Base-by-base conservation (phyloP, 2,329 filamentous ascomycete species). In the Botryosphaeria dothidea region DNA sequence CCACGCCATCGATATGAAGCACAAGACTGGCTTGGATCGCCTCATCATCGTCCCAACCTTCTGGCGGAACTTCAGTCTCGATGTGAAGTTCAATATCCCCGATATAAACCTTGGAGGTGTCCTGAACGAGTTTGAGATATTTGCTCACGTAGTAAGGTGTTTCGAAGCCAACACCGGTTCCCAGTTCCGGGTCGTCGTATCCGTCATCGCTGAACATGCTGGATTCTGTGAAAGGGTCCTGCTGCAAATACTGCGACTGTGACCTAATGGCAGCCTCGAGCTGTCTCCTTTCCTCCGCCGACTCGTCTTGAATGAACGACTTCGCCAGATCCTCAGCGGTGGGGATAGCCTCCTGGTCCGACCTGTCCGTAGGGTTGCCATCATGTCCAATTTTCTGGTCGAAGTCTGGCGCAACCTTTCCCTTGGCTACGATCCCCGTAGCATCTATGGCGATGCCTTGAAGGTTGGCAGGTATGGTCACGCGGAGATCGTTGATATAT, bases 401-500 rank as follows among this genome's bases (percentile, higher is more conserved):
- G 4, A 7, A 11, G 31, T 43, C 43, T 11, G 51, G 62, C 5
- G 23, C 23, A 17, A 36, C 70, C 4, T 72, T 72, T 23, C 64
- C 73, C 66, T 88, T 85, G 34, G 96, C 84, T 69, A 93, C 86
- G 67, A 97, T 87, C 21, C 92, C 93, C 70, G 94, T 88, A 23
- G 94, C 85, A 73, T 97, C 91, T 71, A 94, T 87, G 31, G 86
- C 83, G 74, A 98, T 96, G 29, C 92, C 89, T 70, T 93, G 93
- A 69, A 97, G 89, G 77, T 97, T 92, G 74, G 95, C 89, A 13
- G 94, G 92, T 58, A 98, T 85, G 7, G 90, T 96, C 62, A 97
- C 82, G 71, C 91, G 90, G 25, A 98, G 85, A 6, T 90, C 83
- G 2, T 90, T 81, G 61, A 97, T 87, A 68, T 88, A 89, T 65